phyloP scores from a whole-genome alignment of 2,329 filamentous ascomycete species.

The Fusarium globosum region DNA sequence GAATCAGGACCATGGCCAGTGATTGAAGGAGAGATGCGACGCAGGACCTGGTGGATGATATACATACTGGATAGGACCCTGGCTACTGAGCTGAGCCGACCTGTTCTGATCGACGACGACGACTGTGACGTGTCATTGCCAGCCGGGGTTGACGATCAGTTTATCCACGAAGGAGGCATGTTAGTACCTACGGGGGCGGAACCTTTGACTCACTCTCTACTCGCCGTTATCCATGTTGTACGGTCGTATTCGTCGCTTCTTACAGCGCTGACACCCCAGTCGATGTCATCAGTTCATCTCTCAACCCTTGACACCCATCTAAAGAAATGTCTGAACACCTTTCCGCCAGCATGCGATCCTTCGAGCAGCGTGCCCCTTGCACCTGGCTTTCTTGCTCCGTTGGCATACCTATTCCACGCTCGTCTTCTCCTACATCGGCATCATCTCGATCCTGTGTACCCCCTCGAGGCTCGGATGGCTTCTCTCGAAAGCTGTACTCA shows the following conservation, averaged over 20 bases:
- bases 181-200: slow-evolving; percentile 62
- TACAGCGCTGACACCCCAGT: slow-evolving; percentile 74
- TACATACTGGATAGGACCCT: slow-evolving; percentile 89
- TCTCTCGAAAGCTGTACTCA: slow-evolving; percentile 83
- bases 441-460: slow-evolving; percentile 81
- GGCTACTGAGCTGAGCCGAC: slow-evolving; percentile 82
- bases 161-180: slow-evolving; percentile 70
- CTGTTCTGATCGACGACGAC: slow-evolving; percentile 84
- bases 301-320: slow-evolving; percentile 87
- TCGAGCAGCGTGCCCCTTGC: slow-evolving; percentile 75
- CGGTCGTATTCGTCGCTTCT: slow-evolving; percentile 80
- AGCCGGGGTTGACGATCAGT: slow-evolving; percentile 82
- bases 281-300: slow-evolving; percentile 74
- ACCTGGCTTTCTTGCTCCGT: slow-evolving; percentile 77
- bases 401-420: slow-evolving; percentile 83
- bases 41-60: slow-evolving; percentile 92
- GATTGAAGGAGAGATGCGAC: slow-evolving; percentile 86
- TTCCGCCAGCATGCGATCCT: slow-evolving; percentile 79
- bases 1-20: slow-evolving; percentile 79
- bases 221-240: slow-evolving; percentile 84
- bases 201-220: slow-evolving; percentile 75
- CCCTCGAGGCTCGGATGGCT: slow-evolving; percentile 70
- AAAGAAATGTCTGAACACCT: slow-evolving; percentile 76
- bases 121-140: slow-evolving; percentile 90
- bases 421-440: slow-evolving; percentile 90